Evolutionary conservation across 495 filamentous ascomycete genomes (phyloP), one percentile per base, ranked within the genome.

Genomic region (Penicillium antarcticum): DNA sequence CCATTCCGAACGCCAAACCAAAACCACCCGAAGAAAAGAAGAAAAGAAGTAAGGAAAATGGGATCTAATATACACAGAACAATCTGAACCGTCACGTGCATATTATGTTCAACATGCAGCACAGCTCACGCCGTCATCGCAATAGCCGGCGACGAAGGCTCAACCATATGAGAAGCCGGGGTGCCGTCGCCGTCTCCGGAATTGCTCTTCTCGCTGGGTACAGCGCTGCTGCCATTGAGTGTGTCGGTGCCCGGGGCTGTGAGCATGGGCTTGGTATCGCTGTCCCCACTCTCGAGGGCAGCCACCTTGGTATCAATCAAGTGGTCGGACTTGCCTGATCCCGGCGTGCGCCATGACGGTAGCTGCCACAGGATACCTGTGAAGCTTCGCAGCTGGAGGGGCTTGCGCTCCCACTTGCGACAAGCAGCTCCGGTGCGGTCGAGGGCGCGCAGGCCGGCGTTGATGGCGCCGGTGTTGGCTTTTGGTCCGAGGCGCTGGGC

Each of bases 401-500:
- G 82, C 44, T 88, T 88, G 66, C 84, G 88, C 57, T 83, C 74
- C 94, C 94, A 98, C 62, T 86, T 92, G 50, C 95, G 87, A 63
- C 92, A 97, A 2, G 92, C 89, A 52, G 91, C 86, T 40, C 91
- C 89, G 1, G 84, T 86, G 34, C 92, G 86, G 67, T 98, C 94
- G 37, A 98, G 83, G 4, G 94, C 95, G 42, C 94, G 88, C 29
- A 98, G 84, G 46, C 89, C 88, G 42, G 95, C 94, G 63, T 98
- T 98, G 76, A 98, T 98, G 48, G 92, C 92, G 49, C 94, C 94
- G 60, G 94, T 89, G 70, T 97, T 98, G 37, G 94, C 92, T 72
- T 97, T 98, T 43, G 94, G 94, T 10, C 92, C 92, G 17, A 97
- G 87, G 66, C 94, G 95, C 61, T 89, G 88, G 36, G 79, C 66